phyloP scores from a whole-genome alignment of 1,139 yeast genomes.

The Nakaseomyces delphensis region DNA sequence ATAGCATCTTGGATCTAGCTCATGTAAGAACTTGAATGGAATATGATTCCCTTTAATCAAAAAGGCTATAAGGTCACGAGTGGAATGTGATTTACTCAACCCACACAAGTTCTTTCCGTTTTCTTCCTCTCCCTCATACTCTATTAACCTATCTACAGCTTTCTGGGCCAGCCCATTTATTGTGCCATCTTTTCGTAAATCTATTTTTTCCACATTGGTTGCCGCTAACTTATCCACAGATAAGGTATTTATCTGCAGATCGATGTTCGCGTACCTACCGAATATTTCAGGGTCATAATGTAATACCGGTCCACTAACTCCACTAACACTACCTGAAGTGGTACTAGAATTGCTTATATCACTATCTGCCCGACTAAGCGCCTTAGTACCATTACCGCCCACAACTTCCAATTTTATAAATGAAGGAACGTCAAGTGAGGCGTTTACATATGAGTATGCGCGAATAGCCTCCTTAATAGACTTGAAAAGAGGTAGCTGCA shows the following conservation, averaged over 20 bases:
- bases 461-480: constrained; percentile 5
- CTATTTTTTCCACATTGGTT: neutral
- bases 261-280: neutral
- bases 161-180: constrained; percentile 9
- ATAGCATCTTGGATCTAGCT: constrained; percentile 10
- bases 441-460: neutral
- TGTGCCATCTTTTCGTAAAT: neutral
- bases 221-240: constrained; percentile 2
- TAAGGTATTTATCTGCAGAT: constrained; percentile 4
- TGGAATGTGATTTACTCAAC: constrained; percentile 13
- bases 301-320: neutral
- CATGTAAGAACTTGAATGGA: constrained; percentile 8
- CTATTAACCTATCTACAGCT: constrained; percentile 12
- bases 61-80: constrained; percentile 18
- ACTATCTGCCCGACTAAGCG: neutral
- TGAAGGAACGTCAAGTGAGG: constrained; percentile 5
- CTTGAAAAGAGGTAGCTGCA: constrained; percentile 1
- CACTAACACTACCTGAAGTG: neutral
- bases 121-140: constrained; percentile 13
- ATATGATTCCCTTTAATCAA: constrained; percentile 21
- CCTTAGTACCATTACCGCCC: neutral
- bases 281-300: neutral
- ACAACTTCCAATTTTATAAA: constrained; percentile 2
- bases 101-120: constrained; percentile 16
- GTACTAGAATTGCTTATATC: neutral